Base-by-base conservation (phyloP, 768 basidiomycete genomes). In the Albatrellus ellisii region DNA sequence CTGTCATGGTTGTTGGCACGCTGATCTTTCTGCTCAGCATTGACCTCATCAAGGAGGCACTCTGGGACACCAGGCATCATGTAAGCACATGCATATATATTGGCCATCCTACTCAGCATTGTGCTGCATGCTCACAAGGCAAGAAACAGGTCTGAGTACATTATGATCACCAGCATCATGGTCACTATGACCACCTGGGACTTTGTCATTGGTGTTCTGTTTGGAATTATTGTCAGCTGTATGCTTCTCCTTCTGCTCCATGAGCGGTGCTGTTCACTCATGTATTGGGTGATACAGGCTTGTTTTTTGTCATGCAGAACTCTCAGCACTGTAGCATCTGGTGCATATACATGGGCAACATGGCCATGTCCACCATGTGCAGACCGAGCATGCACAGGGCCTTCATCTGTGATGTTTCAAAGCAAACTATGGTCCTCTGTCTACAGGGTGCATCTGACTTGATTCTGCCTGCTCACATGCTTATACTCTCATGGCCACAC, bases 291-390 rank as follows among this genome's bases (percentile, higher is more conserved):
- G 7, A 29, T n/a, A n/a, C 43, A 87, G 86, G 82, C 53, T 69
- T 97, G 60, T 95, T 94, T 65, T 99, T 99, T 54, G 94, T 99
- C n/a, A 70, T 98, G 2, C 88, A 94, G 54, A 94, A 86, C 45
- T 95, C 91, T 0, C 83, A 82, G 52, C 61, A 87, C 12, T 63
- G 74, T 34, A 88, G 89, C 48, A 90, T 99, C 46, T 76, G 94
- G 7, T 73, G 79, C 0, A 69, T 89, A 27, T 79, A 86, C 56
- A 80, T 79, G 2, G 92, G 92, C 1, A 78, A 86, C 39, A 73
- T 79, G 0, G 81, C 83, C 0, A 77, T 89, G 58, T 95, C 91
- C 2, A 88, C 91, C 1, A 94, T 98, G 3, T 77, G 94, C 8
- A 68, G 94, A 17, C 94, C 92, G 0, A 79, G 78, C 43, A 69